Evolutionary conservation across 371 early-diverging fungal species (phyloP).

Genomic region (Mortierella sp.): DNA sequence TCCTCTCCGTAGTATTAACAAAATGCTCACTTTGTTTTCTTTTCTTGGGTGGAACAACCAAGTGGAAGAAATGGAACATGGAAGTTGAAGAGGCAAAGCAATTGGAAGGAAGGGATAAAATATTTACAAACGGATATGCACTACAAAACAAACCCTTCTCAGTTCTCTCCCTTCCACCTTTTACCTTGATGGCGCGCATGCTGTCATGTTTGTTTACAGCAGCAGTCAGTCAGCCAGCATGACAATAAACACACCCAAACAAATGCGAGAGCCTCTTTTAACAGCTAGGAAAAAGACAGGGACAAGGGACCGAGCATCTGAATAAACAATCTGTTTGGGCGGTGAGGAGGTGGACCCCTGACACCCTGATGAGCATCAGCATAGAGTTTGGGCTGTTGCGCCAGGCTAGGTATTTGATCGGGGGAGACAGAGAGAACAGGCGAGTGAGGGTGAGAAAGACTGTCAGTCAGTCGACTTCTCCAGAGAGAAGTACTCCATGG

Average conservation of each 20-base stretch:
- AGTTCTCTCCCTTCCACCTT: too few relatives aligned
- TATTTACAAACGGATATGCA: not conserved
- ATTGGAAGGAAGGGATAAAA: not conserved
- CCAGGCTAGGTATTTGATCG: too few relatives aligned
- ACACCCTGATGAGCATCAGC: conserved; percentile 5
- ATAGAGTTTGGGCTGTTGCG: not conserved
- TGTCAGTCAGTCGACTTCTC: not conserved
- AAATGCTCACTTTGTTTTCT: not conserved
- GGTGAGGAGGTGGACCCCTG: too few relatives aligned
- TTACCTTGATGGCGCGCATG: too few relatives aligned
- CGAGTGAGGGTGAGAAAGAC: too few relatives aligned
- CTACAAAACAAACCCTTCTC: not conserved
- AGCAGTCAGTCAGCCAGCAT: too few relatives aligned
- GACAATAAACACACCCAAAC: too few relatives aligned
- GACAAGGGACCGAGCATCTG: not conserved
- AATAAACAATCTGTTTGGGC: too few relatives aligned
- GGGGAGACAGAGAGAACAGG: too few relatives aligned
- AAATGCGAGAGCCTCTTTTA: not conserved
- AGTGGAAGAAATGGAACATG: not conserved
- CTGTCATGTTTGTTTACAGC: too few relatives aligned
- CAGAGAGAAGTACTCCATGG: not conserved
- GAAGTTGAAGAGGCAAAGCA: not conserved
- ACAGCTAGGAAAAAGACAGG: not conserved
- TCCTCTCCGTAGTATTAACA: not conserved
- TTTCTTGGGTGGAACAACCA: not conserved